Conservation (phyloP, 257 asterid species). For the Penstemon eatonii region DNA sequence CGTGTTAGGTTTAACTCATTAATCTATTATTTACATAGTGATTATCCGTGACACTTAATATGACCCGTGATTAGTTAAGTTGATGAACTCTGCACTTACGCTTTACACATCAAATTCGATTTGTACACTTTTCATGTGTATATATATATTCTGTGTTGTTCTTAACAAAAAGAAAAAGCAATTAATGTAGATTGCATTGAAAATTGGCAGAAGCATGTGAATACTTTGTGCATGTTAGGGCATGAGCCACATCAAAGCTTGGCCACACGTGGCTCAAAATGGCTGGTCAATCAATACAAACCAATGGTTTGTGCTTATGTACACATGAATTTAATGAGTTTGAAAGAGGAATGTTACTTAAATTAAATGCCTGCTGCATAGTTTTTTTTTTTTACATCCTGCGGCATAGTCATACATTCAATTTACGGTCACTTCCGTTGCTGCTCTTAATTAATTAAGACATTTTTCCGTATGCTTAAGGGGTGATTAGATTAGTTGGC, state of each 20-base stretch:
- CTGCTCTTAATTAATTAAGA: neutral
- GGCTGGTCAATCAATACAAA: constrained; percentile 2
- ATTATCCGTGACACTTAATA: constrained; percentile 5
- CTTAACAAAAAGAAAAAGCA: neutral
- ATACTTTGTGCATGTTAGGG: neutral
- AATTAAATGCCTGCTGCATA: neutral
- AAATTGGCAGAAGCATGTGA: neutral
- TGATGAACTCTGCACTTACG: neutral
- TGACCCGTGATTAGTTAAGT: constrained; percentile 14
- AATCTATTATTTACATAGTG: neutral
- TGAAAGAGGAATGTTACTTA: neutral
- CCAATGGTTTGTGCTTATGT: neutral
- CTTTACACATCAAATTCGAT: constrained; percentile 2
- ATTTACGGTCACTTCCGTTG: neutral
- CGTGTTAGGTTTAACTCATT: neutral
- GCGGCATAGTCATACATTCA: too few relatives aligned
- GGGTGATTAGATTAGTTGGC: too few relatives aligned
- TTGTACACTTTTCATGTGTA: neutral
- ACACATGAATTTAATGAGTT: neutral
- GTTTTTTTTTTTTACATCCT: too few relatives aligned
- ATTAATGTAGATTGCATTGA: neutral
- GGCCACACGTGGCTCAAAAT: constrained; percentile 20
- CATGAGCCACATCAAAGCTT: constrained; percentile 3
- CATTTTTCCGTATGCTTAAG: too few relatives aligned
- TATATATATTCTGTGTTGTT: neutral